Conservation (phyloP, 345 rosid genomes). For the Rhodamnia rubescens region DNA sequence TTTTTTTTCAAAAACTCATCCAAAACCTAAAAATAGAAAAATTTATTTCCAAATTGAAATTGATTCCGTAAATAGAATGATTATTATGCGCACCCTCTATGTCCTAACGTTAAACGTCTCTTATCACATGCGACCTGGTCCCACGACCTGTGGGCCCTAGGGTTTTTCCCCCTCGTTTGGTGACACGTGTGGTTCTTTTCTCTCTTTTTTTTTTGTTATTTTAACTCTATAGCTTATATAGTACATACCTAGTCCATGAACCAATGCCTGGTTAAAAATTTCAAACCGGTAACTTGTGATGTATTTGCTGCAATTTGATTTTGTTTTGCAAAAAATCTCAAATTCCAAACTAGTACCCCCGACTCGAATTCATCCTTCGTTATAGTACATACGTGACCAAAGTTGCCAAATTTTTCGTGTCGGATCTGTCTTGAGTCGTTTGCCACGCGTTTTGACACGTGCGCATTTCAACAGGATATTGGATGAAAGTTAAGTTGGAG, state of each 20-base stretch:
- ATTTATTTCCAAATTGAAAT: too few relatives aligned
- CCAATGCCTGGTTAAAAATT: background rate
- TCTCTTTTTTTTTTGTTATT: background rate
- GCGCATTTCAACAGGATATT: too few relatives aligned
- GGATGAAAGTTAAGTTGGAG: background rate
- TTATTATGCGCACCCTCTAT: background rate
- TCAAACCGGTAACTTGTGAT: background rate
- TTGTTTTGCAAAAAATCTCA: background rate
- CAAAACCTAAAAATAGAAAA: too few relatives aligned
- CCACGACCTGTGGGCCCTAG: background rate
- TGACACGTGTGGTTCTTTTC: background rate
- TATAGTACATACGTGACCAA: too few relatives aligned
- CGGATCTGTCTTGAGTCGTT: too few relatives aligned
- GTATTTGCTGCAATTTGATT: too few relatives aligned
- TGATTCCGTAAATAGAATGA: too few relatives aligned
- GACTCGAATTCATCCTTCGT: background rate
- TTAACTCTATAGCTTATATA: background rate
- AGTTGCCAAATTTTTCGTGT: too few relatives aligned
- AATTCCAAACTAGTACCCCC: accelerated
- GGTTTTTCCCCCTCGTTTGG: background rate
- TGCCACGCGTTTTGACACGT: too few relatives aligned
- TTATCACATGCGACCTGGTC: background rate
- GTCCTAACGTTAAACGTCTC: background rate
- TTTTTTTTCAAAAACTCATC: too few relatives aligned
- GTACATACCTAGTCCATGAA: background rate